phyloP scores from a whole-genome alignment of 2,329 filamentous ascomycete species.

The Diplodia seriata region DNA sequence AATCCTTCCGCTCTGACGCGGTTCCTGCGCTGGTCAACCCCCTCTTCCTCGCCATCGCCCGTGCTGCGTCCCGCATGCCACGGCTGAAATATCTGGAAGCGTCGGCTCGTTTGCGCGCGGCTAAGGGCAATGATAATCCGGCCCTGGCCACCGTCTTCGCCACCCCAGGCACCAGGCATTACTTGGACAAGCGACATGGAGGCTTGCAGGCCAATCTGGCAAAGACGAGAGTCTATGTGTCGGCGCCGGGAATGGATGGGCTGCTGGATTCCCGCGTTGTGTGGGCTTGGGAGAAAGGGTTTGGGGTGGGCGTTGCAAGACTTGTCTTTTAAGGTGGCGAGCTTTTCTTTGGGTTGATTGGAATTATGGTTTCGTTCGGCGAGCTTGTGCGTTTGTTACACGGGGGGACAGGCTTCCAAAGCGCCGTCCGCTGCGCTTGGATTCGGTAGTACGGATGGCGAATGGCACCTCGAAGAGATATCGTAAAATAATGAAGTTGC shows the following conservation, averaged over 20 bases:
- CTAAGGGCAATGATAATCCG: not conserved
- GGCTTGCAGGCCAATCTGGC: not conserved
- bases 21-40: not conserved
- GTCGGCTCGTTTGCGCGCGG: not conserved
- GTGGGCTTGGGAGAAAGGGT: not conserved
- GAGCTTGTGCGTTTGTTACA: too few species aligned
- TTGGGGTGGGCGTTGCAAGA: too few species aligned
- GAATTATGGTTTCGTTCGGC: too few species aligned
- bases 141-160: not conserved
- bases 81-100: not conserved
- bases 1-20: not conserved
- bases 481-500: too few species aligned
- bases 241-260: not conserved
- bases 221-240: not conserved
- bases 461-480: too few species aligned
- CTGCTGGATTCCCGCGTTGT: not conserved
- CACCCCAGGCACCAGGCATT: not conserved
- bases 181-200: not conserved
- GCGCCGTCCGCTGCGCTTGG: too few species aligned
- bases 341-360: too few species aligned
- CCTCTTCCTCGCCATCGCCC: conserved; percentile 3
- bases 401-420: too few species aligned
- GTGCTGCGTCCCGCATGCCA: not conserved
- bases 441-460: too few species aligned
- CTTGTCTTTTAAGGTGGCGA: too few species aligned